Percentiles rank a stretch among this genome's conserved stretches.
These are phyloP conservation scores for Clonostachys rosea DNA, from an alignment of 2,329 filamentous ascomycete species.

Conservation along the genomic window DNA sequence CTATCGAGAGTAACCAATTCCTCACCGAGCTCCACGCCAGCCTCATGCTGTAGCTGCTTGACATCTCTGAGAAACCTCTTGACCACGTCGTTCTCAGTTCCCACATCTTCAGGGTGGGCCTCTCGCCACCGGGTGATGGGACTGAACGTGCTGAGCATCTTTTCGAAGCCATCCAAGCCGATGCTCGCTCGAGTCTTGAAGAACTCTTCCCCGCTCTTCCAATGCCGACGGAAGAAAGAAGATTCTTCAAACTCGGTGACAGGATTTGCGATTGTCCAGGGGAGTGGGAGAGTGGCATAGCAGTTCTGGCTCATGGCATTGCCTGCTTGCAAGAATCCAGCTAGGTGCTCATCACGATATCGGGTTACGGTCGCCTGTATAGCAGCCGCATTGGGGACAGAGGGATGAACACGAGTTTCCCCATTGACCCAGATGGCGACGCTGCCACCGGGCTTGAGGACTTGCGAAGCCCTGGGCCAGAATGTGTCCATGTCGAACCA, in stretches of 20 bases:
- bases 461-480: constrained; percentile 39
- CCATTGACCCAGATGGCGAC: constrained; percentile 53
- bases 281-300: constrained; percentile 39
- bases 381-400: background rate
- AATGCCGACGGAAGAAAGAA: constrained; percentile 33
- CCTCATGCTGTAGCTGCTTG: constrained; percentile 19
- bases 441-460: constrained; percentile 49
- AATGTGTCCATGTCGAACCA: constrained; percentile 51
- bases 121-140: constrained; percentile 36
- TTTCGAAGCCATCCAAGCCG: constrained; percentile 25
- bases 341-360: background rate
- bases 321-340: constrained; percentile 14
- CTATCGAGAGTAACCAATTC: constrained; percentile 15
- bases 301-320: constrained; percentile 31
- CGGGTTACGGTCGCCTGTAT: constrained; percentile 33
- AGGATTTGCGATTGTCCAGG: constrained; percentile 32
- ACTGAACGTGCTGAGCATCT: constrained; percentile 28
- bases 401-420: background rate
- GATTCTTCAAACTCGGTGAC: constrained; percentile 29
- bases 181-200: constrained; percentile 10
- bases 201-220: constrained; percentile 25
- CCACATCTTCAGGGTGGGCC: constrained; percentile 30
- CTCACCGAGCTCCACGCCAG: constrained; percentile 24
- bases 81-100: constrained; percentile 32
- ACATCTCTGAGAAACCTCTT: constrained; percentile 16